A percentile compares a stretch with the other conserved stretches of the same genome.
phyloP scores from a whole-genome alignment of 73 alveolate species.

The Symbiodinium pilosum region DNA sequence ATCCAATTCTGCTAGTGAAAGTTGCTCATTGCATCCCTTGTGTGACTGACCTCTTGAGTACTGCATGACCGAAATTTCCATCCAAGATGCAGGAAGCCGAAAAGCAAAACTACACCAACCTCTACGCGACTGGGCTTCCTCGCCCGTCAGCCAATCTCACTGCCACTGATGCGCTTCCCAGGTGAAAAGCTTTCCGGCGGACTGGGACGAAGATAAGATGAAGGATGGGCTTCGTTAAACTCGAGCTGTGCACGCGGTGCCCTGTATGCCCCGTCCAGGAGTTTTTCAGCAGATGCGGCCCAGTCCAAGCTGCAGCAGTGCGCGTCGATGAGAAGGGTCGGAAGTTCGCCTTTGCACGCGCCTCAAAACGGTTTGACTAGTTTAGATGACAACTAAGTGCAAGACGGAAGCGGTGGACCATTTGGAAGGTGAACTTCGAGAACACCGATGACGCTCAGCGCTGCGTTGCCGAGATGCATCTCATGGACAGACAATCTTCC shows the following conservation, averaged over 20 bases:
- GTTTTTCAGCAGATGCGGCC: slow-evolving; percentile 65
- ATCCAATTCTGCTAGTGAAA: too few relatives aligned
- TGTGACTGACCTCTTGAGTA: too few relatives aligned
- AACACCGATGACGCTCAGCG: slow-evolving; percentile 36
- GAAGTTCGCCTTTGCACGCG: slow-evolving; percentile 57
- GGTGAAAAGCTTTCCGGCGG: slow-evolving; percentile 81
- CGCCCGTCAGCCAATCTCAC: too few relatives aligned
- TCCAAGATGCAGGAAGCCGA: slow-evolving; percentile 52
- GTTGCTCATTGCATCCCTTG: too few relatives aligned
- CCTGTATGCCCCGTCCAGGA: slow-evolving; percentile 1
- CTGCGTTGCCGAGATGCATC: slow-evolving; percentile 70
- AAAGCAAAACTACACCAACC: slow-evolving; percentile 56
- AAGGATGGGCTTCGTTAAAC: background rate
- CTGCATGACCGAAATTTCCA: too few relatives aligned
- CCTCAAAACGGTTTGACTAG: background rate
- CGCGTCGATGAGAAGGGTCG: slow-evolving; percentile 62
- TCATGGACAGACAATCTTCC: slow-evolving; percentile 42
- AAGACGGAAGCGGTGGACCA: too few relatives aligned
- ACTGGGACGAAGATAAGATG: slow-evolving; percentile 67
- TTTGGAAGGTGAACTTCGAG: slow-evolving; percentile 82
- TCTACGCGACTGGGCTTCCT: slow-evolving; percentile 37
- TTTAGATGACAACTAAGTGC: too few relatives aligned
- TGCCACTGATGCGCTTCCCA: too few relatives aligned
- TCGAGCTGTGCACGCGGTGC: background rate
- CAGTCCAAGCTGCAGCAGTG: slow-evolving; percentile 68